phyloP scores from a whole-genome alignment of 2,329 filamentous ascomycete species.

The Cordyceps militaris region DNA sequence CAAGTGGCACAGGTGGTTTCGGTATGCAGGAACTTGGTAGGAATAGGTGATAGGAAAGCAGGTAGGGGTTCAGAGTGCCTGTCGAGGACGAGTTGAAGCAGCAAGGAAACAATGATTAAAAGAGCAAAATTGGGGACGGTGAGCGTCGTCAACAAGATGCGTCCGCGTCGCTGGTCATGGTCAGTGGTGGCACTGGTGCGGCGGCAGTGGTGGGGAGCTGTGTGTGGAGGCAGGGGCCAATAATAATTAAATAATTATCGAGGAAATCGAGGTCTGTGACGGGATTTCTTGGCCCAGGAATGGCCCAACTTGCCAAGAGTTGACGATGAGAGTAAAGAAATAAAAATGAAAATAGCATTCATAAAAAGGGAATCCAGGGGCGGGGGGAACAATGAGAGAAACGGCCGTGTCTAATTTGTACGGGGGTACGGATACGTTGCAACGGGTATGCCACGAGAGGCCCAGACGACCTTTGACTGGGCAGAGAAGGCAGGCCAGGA shows the following conservation, averaged over 20 bases:
- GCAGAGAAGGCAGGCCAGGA: neutral
- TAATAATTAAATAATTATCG: too few species aligned
- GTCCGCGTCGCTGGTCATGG: neutral
- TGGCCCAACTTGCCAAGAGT: neutral
- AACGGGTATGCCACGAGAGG: neutral
- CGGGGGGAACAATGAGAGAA: neutral
- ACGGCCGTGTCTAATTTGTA: too few species aligned
- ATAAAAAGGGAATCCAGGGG: neutral
- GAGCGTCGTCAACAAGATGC: too few species aligned
- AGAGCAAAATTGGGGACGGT: neutral
- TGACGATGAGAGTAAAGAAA: neutral
- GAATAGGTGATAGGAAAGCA: neutral
- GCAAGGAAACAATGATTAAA: neutral
- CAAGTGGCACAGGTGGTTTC: conserved; percentile 1
- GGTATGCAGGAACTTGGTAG: neutral
- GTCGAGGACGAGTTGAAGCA: neutral
- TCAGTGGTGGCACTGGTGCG: neutral
- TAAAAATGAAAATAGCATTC: too few species aligned
- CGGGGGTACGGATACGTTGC: too few species aligned
- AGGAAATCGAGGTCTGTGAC: too few species aligned
- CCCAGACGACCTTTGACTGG: neutral
- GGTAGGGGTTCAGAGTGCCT: neutral
- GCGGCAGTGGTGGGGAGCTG: too few species aligned
- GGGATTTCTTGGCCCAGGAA: too few species aligned
- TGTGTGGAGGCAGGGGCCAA: too few species aligned